Percentiles rank a stretch among this genome's conserved stretches.
These are phyloP conservation scores for Candida boidinii DNA, from an alignment of 805 yeast species.

Conservation along the genomic window DNA sequence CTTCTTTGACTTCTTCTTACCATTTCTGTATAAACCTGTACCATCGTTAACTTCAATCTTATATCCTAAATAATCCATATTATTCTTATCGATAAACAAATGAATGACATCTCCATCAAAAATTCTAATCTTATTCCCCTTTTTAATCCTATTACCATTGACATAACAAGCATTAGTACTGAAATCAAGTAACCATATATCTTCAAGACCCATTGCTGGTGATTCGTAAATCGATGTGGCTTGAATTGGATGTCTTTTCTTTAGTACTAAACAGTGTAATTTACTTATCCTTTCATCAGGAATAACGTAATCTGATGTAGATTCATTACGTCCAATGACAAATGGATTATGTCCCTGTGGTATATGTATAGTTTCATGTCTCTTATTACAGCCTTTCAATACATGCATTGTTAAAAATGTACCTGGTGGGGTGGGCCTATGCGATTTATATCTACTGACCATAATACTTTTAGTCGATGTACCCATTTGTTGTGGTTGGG, in stretches of 20 bases:
- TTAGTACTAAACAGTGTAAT: conserved; percentile 64
- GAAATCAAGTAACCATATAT: conserved; percentile 71
- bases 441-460: no score
- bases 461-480: no score
- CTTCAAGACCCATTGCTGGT: conserved; percentile 65
- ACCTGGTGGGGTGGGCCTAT: conserved; percentile 37
- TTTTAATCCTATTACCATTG: conserved; percentile 50
- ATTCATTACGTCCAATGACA: conserved; percentile 65
- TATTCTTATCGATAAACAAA: conserved; percentile 52
- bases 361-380: conserved; percentile 44
- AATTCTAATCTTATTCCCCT: conserved; percentile 52
- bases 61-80: conserved; percentile 46
- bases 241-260: conserved; percentile 51
- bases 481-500: conserved; percentile 11
- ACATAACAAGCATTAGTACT: conserved; percentile 77
- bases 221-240: conserved; percentile 47
- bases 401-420: conserved; percentile 58
- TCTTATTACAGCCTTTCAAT: conserved; percentile 18
- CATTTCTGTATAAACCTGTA: conserved; percentile 51
- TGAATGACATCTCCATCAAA: conserved; percentile 59
- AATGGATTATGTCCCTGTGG: conserved; percentile 60
- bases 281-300: conserved; percentile 76
- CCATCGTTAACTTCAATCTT: conserved; percentile 44
- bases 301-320: conserved; percentile 52
- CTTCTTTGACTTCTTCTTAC: no score